Evolutionary conservation across 768 basidiomycete genomes (phyloP), one percentile per base, ranked within the genome.

Genomic region (Scleroderma bovista): DNA sequence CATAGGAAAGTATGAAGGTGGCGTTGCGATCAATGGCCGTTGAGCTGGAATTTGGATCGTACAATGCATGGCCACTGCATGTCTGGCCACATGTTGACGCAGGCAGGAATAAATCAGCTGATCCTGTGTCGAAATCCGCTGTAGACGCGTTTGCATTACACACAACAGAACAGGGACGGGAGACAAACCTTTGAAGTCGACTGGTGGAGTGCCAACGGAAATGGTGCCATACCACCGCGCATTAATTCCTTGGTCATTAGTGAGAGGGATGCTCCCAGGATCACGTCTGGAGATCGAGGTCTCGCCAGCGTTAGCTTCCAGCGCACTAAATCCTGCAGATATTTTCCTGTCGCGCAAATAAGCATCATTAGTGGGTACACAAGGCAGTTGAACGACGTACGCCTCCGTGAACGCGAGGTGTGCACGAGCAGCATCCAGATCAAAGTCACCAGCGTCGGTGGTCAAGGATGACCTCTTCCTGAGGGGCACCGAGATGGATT

Each of bases 1-100:
- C 75, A 45, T 77, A 80, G 23, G 44, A 0, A 22, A 77, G 64
- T 1, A 53, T 47, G 57, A 78, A 75, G 1, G 29, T 51, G 16
- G 51, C 34, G 19, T 56, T 29, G 33, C 59, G 46, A 49, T 63
- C 48, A 9, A 47, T 41, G 20, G 69, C 58, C 1, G 72, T 64
- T 2, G 66, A 62, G 10, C 66, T 70, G 8, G 51, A 26, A 11
- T 59, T 55, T 9, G 75, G 61, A 46, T 69, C 55, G 54, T 75
- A 76, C 38, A 54, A 54, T 23, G 53, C 61, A 54, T 75, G 72
- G 6, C 57, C 62, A 4, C 51, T 46, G 52, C 74, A 75, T 17
- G 56, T 53, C 24, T 58, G 59, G 19, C 24, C 50, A 55, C 69
- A 70, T 12, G 47, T 36, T 6, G 53, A 39, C 3, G 51, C 55